A percentile compares a stretch with the other conserved stretches of the same genome.
Conservation (phyloP, 495 filamentous ascomycete genomes). For the Penicillium cinerascens region DNA sequence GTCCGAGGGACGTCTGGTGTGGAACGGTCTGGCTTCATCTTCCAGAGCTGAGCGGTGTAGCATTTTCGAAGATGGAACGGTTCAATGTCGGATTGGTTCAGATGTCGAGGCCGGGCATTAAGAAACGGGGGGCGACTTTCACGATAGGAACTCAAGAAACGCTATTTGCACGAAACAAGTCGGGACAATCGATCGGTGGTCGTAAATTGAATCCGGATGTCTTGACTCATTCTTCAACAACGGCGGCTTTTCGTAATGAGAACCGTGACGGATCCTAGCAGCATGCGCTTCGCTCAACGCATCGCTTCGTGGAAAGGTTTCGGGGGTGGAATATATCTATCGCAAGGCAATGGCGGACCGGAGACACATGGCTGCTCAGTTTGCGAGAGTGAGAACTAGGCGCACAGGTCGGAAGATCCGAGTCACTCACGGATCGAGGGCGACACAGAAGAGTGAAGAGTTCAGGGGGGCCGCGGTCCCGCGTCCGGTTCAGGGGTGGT, state of each 20-base stretch:
- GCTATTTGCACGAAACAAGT: conserved; percentile 3
- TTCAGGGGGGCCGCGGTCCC: conserved; percentile 11
- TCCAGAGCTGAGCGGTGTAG: conserved; percentile 28
- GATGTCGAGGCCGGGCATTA: conserved; percentile 11
- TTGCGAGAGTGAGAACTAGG: neutral
- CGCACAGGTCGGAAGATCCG: neutral
- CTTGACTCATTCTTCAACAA: conserved; percentile 16
- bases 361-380: conserved; percentile 16
- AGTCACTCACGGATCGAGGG: neutral
- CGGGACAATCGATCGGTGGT: conserved; percentile 1
- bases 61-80: conserved; percentile 15
- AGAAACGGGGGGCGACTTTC: neutral
- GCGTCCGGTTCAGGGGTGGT: conserved; percentile 14
- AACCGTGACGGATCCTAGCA: neutral
- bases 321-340: conserved; percentile 6
- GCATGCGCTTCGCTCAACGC: conserved; percentile 6
- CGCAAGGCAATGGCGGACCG: conserved; percentile 7
- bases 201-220: conserved; percentile 1
- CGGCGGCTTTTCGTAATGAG: neutral
- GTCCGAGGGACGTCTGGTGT: conserved; percentile 20
- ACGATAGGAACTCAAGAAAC: neutral
- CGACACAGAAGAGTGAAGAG: conserved; percentile 1
- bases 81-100: conserved; percentile 1
- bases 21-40: conserved; percentile 24
- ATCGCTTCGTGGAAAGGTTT: conserved; percentile 10